Base-by-base conservation (phyloP, 108 stramenopile genomes). In the Chaetoceros tenuissimus region DNA sequence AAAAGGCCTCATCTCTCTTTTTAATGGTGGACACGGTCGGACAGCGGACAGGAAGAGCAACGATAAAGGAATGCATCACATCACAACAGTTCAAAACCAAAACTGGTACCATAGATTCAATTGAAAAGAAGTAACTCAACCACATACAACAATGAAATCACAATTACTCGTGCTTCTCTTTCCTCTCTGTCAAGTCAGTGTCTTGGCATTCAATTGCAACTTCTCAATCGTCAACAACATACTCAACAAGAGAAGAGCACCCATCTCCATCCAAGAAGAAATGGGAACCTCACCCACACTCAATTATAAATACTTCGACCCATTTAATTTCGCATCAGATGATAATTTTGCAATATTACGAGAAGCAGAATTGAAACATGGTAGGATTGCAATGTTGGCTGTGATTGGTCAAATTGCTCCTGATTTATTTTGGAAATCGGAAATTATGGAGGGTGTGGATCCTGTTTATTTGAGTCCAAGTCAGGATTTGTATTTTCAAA, bases 281-380 rank as follows among this genome's bases (percentile, higher is more conserved):
- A 40, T 40, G 34, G 34, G 34, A 40, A 40, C 34, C 5, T 40
- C 34, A 13, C 34, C 34, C 34, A 40, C 34, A 40, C 34, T 40
- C 13, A 10, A 5, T 17, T 23, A 57, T 46, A 51, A 29, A 43
- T 74, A 56, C 47, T 75, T 75, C 65, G 73, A 75, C 62, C 73
- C 73, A 3, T 30, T 75, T 13, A 57, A 50, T 21, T 30, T 80
- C 1, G 79, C 79, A 16, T 63, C 74, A 23, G 73, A 84, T 25
- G 69, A 77, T 17, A 81, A 80, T 40, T 74, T 80, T 63, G 59
- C 67, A 29, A 52, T 53, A 24, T 72, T 71, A 28, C 70, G 82
- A 24, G 82, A 83, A 64, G 59, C 74, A 27, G 85, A 84, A 68
- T 43, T 84, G 24, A 87, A 87, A 66, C 81, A 83, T 71, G 82